Evolutionary conservation across 768 basidiomycete genomes (phyloP).

Genomic region (Tulasnella sp.): DNA sequence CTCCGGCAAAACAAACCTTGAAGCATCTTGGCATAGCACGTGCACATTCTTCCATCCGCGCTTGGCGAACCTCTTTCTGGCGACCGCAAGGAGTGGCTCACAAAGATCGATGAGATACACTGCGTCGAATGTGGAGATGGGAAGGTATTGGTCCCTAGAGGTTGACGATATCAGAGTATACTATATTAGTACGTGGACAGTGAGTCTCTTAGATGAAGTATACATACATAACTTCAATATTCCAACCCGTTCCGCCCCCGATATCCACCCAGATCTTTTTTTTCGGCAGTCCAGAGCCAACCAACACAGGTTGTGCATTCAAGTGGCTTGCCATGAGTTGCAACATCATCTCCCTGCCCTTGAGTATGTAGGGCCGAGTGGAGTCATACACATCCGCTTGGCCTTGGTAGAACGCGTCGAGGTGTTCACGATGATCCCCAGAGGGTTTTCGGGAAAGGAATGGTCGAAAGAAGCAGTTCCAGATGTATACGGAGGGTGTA

Average conservation of each 20-base stretch:
- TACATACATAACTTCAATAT: constrained; percentile 63
- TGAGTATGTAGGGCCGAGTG: constrained; percentile 49
- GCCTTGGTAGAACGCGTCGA: constrained; percentile 44
- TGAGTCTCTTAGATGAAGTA: too few relatives aligned
- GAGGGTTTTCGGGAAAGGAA: neutral
- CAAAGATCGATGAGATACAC: constrained; percentile 67
- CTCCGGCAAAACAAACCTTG: constrained; percentile 52
- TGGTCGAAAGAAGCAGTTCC: neutral
- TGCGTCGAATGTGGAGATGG: constrained; percentile 50
- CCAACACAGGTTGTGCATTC: constrained; percentile 31
- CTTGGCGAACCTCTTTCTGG: constrained; percentile 51
- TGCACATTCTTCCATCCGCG: constrained; percentile 66
- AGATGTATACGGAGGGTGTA: too few relatives aligned
- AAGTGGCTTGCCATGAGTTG: constrained; percentile 55
- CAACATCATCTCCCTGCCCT: constrained; percentile 65
- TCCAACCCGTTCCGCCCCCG: constrained; percentile 68
- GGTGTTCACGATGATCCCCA: constrained; percentile 18
- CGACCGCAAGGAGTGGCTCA: constrained; percentile 58
- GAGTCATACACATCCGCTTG: constrained; percentile 66
- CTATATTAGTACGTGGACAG: too few relatives aligned
- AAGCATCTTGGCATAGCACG: constrained; percentile 63
- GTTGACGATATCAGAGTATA: too few relatives aligned
- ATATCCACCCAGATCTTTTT: constrained; percentile 62
- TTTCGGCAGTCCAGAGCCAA: constrained; percentile 22
- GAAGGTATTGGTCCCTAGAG: constrained; percentile 31